A percentile compares a stretch with the other conserved stretches of the same genome.
Conservation (phyloP, 257 asterid genomes). For the Capsicum rhomboideum region DNA sequence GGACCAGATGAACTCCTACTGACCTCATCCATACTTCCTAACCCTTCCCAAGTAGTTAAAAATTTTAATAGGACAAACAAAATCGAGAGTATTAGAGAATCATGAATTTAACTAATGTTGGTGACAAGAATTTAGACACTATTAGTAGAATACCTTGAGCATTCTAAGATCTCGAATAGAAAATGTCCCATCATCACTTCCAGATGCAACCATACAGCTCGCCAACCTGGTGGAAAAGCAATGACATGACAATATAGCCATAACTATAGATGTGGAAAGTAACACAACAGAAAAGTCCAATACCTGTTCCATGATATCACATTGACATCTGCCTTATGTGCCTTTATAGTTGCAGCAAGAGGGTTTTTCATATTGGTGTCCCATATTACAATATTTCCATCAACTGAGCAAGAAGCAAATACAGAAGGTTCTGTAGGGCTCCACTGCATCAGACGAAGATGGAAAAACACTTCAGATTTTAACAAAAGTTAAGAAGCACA, state of each 20-base stretch:
- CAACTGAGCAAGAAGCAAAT: conserved; percentile 94
- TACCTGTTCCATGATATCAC: conserved; percentile 98
- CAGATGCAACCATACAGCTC: conserved; percentile 91
- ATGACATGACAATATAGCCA: conserved; percentile 3
- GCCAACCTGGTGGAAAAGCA: conserved; percentile 50
- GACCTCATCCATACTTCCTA: not conserved
- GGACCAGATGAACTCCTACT: not conserved
- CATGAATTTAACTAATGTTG: not conserved
- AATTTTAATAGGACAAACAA: not conserved
- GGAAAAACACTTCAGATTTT: not conserved
- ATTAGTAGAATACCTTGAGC: conserved; percentile 50
- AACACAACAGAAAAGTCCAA: not conserved
- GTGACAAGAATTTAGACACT: not conserved
- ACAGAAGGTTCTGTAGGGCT: conserved; percentile 78
- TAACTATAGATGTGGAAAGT: not conserved
- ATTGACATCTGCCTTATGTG: conserved; percentile 92
- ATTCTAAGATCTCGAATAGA: conserved; percentile 80
- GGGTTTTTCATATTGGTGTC: conserved; percentile 76
- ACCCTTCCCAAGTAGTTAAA: not conserved
- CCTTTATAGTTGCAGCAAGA: conserved; percentile 64
- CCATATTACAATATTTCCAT: conserved; percentile 78
- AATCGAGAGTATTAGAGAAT: not conserved
- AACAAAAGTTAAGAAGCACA: not conserved
- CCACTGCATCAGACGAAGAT: conserved; percentile 52
- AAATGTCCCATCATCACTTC: conserved; percentile 93